Base-by-base conservation (phyloP, 768 basidiomycete species). In the Leucogyrophana mollusca region DNA sequence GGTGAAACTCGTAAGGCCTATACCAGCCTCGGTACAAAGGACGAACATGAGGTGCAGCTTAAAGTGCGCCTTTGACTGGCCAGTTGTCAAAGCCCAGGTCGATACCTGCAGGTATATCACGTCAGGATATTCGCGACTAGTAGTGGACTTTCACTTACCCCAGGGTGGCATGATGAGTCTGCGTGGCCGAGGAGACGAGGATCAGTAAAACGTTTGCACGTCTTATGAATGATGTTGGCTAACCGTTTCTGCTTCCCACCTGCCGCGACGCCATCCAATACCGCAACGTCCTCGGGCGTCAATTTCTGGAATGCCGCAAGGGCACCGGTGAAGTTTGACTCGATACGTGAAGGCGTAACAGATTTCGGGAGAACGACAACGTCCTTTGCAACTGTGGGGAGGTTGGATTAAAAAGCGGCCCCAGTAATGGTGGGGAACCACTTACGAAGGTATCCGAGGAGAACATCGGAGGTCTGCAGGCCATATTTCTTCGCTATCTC, bases 341-440 rank as follows among this genome's bases (percentile, higher is more conserved):
- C 67, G 61, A 92, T 88, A 44, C 90, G 81, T 25, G 73, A 61
- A 22, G 80, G 77, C 1, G 78, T 92, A 30, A 92, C 85, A 5
- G 87, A 89, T 67, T 91, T 92, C 2, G 90, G 81, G 27, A 94
- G 76, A 22, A 77, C 72, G 30, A 88, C 74, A 34, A 82, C 70
- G 30, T 74, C 80, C 58, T 87, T 85, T 10, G 76, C 72, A 43
- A 87, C 83, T 83, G 56, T 16, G 42, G 55, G 49, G 27, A 46
- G 27, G 9, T 35, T 34, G 9, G 43, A 9, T 9, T 11, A 7
- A 8, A 23, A 20, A 38, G 25, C 14, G 7, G 27, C 27, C 6
- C 7, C 27, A 30, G 27, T 22, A 51, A 40, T 10, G 37, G 34
- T 27, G 34, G 35, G 3, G 0, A 17, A 24, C 18, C 27, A 56